Evolutionary conservation across 345 rosid genomes (phyloP).

Genomic region (Melastoma malabathricum): DNA sequence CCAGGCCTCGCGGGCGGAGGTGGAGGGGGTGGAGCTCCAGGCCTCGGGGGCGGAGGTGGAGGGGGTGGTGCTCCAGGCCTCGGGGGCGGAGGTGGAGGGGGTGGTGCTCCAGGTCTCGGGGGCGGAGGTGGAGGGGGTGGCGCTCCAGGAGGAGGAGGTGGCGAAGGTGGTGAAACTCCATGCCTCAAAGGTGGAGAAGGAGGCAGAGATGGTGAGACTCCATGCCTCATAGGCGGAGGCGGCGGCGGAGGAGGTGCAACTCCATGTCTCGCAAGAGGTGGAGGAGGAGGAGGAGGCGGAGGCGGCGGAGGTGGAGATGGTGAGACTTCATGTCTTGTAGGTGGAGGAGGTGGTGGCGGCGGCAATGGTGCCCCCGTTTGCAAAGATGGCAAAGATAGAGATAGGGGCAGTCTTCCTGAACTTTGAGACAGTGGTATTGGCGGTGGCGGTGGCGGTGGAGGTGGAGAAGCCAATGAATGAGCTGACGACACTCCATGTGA

Average conservation of each 20-base stretch:
- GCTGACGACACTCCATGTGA: constrained; percentile 3
- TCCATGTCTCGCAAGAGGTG: not conserved
- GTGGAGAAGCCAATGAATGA: constrained; percentile 1
- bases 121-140: constrained; percentile 22
- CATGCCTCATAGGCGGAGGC: constrained; percentile 16
- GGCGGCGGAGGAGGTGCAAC: constrained; percentile 10
- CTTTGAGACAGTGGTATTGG: constrained; percentile 6
- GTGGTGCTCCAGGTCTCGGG: constrained; percentile 3
- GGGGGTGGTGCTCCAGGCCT: constrained; percentile 23
- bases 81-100: constrained; percentile 22
- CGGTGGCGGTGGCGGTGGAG: constrained; percentile 8
- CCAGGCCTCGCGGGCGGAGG: constrained; percentile 4
- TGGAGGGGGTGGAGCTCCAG: constrained; percentile 29
- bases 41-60: constrained; percentile 13
- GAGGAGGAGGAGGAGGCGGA: constrained; percentile 9
- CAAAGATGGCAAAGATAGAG: constrained; percentile 9
- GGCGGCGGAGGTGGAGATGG: constrained; percentile 10
- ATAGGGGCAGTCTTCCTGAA: constrained; percentile 1
- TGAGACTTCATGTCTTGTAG: constrained; percentile 7
- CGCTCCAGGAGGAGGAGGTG: constrained; percentile 26
- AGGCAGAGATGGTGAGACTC: constrained; percentile 12
- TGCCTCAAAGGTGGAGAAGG: constrained; percentile 1
- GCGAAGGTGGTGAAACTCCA: constrained; percentile 23
- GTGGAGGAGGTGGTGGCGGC: constrained; percentile 6
- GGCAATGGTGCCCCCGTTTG: constrained; percentile 11